phyloP scores from a whole-genome alignment of 2,329 filamentous ascomycete species.

The Arthrobotrys iridis region DNA sequence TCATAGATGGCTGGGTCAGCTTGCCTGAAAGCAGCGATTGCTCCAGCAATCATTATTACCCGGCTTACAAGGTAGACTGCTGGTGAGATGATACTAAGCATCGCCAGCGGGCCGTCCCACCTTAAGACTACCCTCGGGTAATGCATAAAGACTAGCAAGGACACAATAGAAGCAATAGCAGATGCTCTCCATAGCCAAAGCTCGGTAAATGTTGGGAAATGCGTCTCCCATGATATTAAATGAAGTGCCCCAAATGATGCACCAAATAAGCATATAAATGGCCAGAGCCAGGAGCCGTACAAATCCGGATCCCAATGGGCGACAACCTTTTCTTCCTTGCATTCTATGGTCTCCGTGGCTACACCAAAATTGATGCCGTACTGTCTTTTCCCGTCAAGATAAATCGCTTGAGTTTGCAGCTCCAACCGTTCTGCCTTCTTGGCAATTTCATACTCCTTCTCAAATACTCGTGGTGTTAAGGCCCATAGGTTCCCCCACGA shows the following conservation, averaged over 20 bases:
- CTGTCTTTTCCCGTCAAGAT: slow-evolving; percentile 60
- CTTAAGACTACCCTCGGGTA: slow-evolving; percentile 56
- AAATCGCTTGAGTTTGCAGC: slow-evolving; percentile 59
- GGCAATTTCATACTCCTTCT: slow-evolving; percentile 58
- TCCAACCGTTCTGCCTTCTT: slow-evolving; percentile 60
- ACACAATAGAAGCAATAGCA: slow-evolving; percentile 58
- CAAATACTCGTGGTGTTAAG: slow-evolving; percentile 60
- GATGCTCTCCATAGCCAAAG: slow-evolving; percentile 59
- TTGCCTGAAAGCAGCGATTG: slow-evolving; percentile 57
- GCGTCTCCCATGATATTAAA: slow-evolving; percentile 59
- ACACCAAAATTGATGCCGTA: slow-evolving; percentile 61
- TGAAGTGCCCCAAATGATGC: slow-evolving; percentile 59
- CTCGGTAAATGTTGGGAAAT: slow-evolving; percentile 59
- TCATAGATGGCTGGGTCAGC: slow-evolving; percentile 21
- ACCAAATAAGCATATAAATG: slow-evolving; percentile 56
- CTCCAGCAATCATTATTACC: slow-evolving; percentile 56
- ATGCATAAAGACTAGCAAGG: slow-evolving; percentile 59
- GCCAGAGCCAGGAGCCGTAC: slow-evolving; percentile 57
- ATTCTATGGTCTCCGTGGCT: slow-evolving; percentile 59
- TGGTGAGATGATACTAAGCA: slow-evolving; percentile 57
- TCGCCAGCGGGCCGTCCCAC: slow-evolving; percentile 57
- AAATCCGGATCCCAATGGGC: slow-evolving; percentile 55
- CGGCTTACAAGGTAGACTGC: slow-evolving; percentile 57
- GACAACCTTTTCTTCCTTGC: slow-evolving; percentile 58
- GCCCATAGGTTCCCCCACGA: slow-evolving; percentile 59